These are phyloP conservation scores for Bothia castanella DNA, from an alignment of 1,284 basidiomycete genomes.

Conservation along the genomic window DNA sequence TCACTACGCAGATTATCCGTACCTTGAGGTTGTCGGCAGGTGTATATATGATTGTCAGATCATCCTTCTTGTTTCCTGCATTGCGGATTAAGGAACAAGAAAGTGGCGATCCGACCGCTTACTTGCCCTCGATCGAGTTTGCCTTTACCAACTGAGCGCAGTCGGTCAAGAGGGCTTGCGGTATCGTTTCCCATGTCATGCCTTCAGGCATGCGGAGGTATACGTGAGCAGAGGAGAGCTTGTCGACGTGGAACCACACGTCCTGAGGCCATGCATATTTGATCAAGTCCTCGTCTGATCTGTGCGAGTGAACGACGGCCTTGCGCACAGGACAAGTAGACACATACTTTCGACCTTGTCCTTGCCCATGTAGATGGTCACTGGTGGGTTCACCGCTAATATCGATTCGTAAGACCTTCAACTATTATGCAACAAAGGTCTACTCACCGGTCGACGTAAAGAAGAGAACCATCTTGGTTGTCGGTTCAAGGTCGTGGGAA, in stretches of 20 bases:
- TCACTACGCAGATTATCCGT: conserved; percentile 12
- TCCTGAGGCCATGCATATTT: conserved; percentile 85
- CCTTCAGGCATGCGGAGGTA: conserved; percentile 82
- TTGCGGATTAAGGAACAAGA: neutral
- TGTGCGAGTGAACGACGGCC: conserved; percentile 17
- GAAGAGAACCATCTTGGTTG: conserved; percentile 58
- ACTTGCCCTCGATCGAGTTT: conserved; percentile 90
- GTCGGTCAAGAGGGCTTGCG: conserved; percentile 75
- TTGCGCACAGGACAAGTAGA: conserved; percentile 3
- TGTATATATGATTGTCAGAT: conserved; percentile 92
- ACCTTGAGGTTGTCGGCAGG: conserved; percentile 89
- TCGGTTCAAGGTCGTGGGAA: conserved; percentile 11
- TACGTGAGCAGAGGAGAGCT: conserved; percentile 91
- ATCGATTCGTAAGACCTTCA: neutral
- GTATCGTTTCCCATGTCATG: conserved; percentile 88
- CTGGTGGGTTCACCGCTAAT: conserved; percentile 59
- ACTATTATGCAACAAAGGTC: neutral
- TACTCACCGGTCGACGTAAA: conserved; percentile 58
- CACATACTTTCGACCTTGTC: conserved; percentile 93
- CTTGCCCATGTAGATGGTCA: conserved; percentile 87
- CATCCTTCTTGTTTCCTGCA: conserved; percentile 93
- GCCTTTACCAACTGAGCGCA: conserved; percentile 96
- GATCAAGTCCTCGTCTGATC: conserved; percentile 87
- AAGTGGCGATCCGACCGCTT: neutral
- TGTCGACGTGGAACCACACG: conserved; percentile 83